Base-by-base conservation (phyloP, 208 protist genomes). In the Wallacemonas sp. region DNA sequence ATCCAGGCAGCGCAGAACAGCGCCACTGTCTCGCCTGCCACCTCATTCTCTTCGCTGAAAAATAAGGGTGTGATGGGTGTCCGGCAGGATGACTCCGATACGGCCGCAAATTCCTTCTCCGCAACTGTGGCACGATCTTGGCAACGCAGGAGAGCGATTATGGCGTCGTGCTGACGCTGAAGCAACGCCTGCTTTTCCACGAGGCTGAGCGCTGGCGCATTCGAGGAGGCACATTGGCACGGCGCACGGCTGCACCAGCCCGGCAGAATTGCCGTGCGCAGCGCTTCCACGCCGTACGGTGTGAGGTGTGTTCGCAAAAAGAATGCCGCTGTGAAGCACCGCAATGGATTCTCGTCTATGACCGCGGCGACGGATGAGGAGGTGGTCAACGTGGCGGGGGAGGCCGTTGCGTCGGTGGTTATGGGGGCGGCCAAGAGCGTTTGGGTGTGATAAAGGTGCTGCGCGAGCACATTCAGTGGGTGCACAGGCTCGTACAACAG, bases 131-230 rank as follows among this genome's bases (percentile, higher is more conserved):
- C 34, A 45, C 73, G 78, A 33, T 65, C 72, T 47, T 84, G 78
- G 4, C 63, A 66, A 49, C 70, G 70, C 59, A 84, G 63, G 12
- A 84, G 68, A 17, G 69, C 72, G 27, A 73, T 64, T 11, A 75
- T 33, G 15, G 34, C 60, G 56, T 14, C 34, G 41, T 62, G 56
- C 38, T 49, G 39, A 11, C 14, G 22, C 6, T 47, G 22, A 2
- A 49, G 38, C 36, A 44, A 4, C 5, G 9, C 12, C 26, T 21
- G 26, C 41, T 34, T 30, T 17, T 33, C 15, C 22, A 3, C 56
- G 14, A 38, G 6, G 15, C 9, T 17, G 15, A 31, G 19, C 44
- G 17, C 22, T 19, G 12, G 44, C 44, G 5, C 44, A 19, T 49
- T 19, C 5, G 17, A 9, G 44, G 4, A 5, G 44, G 6, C 19